These are phyloP conservation scores for Starmerella scarabaei DNA, from an alignment of 805 yeast genomes.

Conservation along the genomic window DNA sequence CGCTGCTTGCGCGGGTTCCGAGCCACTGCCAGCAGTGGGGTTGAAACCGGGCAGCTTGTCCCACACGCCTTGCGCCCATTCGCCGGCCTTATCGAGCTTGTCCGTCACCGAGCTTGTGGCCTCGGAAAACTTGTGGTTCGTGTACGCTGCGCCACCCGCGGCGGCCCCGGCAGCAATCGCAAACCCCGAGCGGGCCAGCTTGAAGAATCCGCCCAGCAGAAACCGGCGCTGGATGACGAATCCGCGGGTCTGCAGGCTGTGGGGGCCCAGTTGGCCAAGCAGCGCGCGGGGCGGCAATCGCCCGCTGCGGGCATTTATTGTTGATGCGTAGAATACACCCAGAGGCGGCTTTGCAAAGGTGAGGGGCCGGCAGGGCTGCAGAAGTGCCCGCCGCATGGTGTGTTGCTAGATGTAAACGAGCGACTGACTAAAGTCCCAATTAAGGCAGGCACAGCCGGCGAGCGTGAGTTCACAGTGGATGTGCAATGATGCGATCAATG, in stretches of 20 bases:
- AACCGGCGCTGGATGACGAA: conserved; percentile 18
- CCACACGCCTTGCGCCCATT: conserved; percentile 26
- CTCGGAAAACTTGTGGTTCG: conserved; percentile 83
- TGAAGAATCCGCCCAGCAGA: conserved; percentile 20
- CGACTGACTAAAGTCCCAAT: too few relatives aligned
- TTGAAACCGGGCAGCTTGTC: conserved; percentile 22
- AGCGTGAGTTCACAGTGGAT: neutral
- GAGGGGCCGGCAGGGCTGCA: neutral
- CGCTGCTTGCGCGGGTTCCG: neutral
- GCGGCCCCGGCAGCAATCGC: conserved; percentile 75
- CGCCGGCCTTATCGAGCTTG: conserved; percentile 48
- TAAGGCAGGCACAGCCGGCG: too few relatives aligned
- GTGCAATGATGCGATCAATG: neutral
- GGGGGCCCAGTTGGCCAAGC: neutral
- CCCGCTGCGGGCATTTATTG: neutral
- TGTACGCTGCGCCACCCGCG: conserved; percentile 90
- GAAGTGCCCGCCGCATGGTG: neutral
- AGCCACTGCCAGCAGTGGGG: neutral
- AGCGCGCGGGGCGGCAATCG: conserved; percentile 2
- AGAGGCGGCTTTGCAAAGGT: neutral
- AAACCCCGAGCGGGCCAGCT: conserved; percentile 28
- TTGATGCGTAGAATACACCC: neutral
- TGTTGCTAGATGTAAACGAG: too few relatives aligned
- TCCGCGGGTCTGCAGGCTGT: conserved; percentile 7
- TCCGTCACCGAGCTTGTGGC: conserved; percentile 62